Evolutionary conservation across 2,329 filamentous ascomycete genomes (phyloP), one percentile per base, ranked within the genome.

Genomic region (Capronia americana): DNA sequence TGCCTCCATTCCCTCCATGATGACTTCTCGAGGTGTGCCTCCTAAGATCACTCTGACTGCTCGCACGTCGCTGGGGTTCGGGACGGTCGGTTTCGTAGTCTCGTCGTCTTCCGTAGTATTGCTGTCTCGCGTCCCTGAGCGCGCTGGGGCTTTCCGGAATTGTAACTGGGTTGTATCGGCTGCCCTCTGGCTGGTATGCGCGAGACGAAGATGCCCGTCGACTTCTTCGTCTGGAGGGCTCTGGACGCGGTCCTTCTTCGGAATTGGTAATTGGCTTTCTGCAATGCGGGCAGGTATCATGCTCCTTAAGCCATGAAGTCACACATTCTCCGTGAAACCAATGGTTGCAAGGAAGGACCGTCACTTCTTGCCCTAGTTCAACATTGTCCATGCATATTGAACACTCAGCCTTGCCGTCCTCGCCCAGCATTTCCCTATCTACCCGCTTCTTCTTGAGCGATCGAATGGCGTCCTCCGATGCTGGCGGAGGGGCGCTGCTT

Each of bases 351-450:
- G 93, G 93, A 58, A 99, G 79, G 54, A 89, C 85, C 0, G 91
- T 86, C 4, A 94, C 92, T 75, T 91, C 88, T 32, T 91, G 88
- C 11, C 88, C 90, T 41, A 91, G 75, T 28, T 87, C 84, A 68
- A 96, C 89, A 30, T 91, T 87, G 63, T 97, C 93, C 82, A 98
- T 96, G 79, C 95, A 99, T 65, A 99, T 97, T 41, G 92, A 93
- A 77, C 95, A 99, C 75, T 97, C 93, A 1, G 86, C 87, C 59
- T 82, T 85, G 50, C 88, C 90, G 65, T 90, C 91, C 4, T 81
- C 79, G 6, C 85, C 86, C 61, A 96, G 82, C 85, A 96, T 89
- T 50, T 89, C 85, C 64, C 85, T 81, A 58, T 92, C 87, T 1
- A 95, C 82, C 51, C 86, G 86, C 71, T 89, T 90, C 72, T 89